Evolutionary conservation across 441 rosid genomes (phyloP).

Genomic region (Pelargonium cotyledonis): DNA sequence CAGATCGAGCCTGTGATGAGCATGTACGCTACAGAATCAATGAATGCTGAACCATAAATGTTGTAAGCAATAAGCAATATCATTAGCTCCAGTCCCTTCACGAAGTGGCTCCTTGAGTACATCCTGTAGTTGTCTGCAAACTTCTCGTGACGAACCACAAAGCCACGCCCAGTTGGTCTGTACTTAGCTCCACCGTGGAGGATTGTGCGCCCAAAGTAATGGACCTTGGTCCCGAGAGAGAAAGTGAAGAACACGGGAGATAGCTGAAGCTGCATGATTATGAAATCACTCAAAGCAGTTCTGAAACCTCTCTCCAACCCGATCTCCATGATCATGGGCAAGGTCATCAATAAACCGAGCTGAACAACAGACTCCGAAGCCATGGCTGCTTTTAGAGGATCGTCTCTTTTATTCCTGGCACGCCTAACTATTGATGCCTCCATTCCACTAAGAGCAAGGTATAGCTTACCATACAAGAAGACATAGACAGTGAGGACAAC

Average conservation of each 20-base stretch:
- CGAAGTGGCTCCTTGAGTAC: constrained; percentile 94
- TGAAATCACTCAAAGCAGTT: constrained; percentile 69
- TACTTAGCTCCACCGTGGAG: constrained; percentile 94
- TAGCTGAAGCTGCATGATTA: constrained; percentile 93
- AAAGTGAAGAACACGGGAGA: constrained; percentile 88
- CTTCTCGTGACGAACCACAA: constrained; percentile 88
- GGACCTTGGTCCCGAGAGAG: constrained; percentile 86
- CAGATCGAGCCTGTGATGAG: constrained; percentile 71
- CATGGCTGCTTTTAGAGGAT: constrained; percentile 75
- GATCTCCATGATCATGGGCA: constrained; percentile 96
- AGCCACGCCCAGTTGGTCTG: constrained; percentile 98
- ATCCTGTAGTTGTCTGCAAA: constrained; percentile 91
- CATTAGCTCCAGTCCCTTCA: constrained; percentile 76
- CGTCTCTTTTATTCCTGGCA: constrained; percentile 57
- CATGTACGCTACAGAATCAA: constrained; percentile 28
- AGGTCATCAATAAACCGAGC: constrained; percentile 64
- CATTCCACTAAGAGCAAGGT: constrained; percentile 78
- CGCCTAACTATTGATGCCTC: constrained; percentile 67
- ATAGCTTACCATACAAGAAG: constrained; percentile 80
- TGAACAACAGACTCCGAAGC: constrained; percentile 87
- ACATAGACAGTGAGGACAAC: constrained; percentile 64
- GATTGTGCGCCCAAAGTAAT: constrained; percentile 80
- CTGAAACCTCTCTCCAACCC: constrained; percentile 93
- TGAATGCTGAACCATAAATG: constrained; percentile 52
- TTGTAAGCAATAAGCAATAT: constrained; percentile 61